Percentiles rank a stretch among this genome's conserved stretches.
Conservation (phyloP, 2,329 filamentous ascomycete genomes). For the Sclerotinia spermophila region DNA sequence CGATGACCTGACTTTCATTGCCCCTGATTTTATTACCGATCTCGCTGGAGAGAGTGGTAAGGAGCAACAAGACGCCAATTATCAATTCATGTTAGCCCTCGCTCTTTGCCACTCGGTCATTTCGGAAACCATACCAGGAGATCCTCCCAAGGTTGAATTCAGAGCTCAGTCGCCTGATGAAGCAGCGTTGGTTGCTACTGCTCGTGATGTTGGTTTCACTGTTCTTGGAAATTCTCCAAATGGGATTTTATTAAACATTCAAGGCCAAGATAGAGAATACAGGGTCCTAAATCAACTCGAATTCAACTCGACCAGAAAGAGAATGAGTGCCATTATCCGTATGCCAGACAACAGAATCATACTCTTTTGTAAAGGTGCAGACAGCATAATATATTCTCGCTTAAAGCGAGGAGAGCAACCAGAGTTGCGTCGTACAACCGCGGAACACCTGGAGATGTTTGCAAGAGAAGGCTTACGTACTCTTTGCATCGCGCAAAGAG, state of each 20-base stretch:
- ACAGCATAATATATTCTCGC: constrained; percentile 94
- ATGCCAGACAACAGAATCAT: constrained; percentile 91
- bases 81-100: constrained; percentile 90
- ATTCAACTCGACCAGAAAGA: constrained; percentile 94
- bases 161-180: constrained; percentile 98
- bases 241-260: constrained; percentile 78
- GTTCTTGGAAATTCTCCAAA: constrained; percentile 77
- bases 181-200: constrained; percentile 88
- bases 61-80: constrained; percentile 73
- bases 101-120: constrained; percentile 98
- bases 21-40: constrained; percentile 84
- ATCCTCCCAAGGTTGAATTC: constrained; percentile 86
- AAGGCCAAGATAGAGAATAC: constrained; percentile 82
- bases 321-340: constrained; percentile 94
- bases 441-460: constrained; percentile 95
- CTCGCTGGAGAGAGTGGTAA: constrained; percentile 71
- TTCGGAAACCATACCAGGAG: constrained; percentile 82
- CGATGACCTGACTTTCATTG: constrained; percentile 86
- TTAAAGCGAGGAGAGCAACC: constrained; percentile 80
- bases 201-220: constrained; percentile 92
- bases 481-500: constrained; percentile 83
- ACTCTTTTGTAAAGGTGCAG: constrained; percentile 94
- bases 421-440: constrained; percentile 77
- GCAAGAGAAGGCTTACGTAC: constrained; percentile 92
- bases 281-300: constrained; percentile 91